Conservation (phyloP, 208 protist genomes). For the Endotrypanum monterogeii region DNA sequence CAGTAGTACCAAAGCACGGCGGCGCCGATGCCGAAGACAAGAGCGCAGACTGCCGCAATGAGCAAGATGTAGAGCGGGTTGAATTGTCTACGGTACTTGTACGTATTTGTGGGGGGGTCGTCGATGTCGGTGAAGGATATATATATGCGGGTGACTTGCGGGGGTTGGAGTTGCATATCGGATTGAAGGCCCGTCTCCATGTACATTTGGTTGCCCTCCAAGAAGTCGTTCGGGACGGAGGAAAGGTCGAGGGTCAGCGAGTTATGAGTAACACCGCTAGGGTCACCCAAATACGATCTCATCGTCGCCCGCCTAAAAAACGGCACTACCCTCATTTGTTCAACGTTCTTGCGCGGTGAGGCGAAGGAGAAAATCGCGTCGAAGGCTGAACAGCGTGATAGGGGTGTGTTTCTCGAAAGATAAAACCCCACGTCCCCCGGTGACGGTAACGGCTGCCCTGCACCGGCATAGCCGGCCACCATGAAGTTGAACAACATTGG, state of each 20-base stretch:
- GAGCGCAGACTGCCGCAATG: conserved; percentile 24
- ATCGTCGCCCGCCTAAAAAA: neutral
- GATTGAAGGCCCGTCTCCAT: conserved; percentile 44
- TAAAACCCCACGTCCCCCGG: conserved; percentile 13
- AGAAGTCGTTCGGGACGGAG: conserved; percentile 28
- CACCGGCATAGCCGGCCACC: conserved; percentile 2
- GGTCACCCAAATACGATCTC: conserved; percentile 30
- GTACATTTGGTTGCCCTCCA: conserved; percentile 57
- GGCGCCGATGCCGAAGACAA: conserved; percentile 26
- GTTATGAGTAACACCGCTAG: conserved; percentile 28
- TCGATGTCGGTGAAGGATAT: conserved; percentile 44
- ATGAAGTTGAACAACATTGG: conserved; percentile 21
- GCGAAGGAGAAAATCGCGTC: conserved; percentile 33
- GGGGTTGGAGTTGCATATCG: conserved; percentile 20
- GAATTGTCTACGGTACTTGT: conserved; percentile 29
- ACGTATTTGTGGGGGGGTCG: conserved; percentile 16
- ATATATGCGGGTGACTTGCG: conserved; percentile 44
- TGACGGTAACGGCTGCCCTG: neutral
- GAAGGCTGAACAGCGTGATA: conserved; percentile 16
- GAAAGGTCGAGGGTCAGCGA: conserved; percentile 31
- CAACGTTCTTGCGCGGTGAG: conserved; percentile 15
- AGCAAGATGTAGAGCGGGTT: conserved; percentile 39
- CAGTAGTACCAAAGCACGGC: conserved; percentile 48
- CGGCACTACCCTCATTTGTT: conserved; percentile 13
- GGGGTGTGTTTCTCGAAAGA: neutral